A percentile compares a stretch with the other conserved stretches of the same genome.
Conservation (phyloP, 1,284 basidiomycete species). For the Cronartium quercuum region DNA sequence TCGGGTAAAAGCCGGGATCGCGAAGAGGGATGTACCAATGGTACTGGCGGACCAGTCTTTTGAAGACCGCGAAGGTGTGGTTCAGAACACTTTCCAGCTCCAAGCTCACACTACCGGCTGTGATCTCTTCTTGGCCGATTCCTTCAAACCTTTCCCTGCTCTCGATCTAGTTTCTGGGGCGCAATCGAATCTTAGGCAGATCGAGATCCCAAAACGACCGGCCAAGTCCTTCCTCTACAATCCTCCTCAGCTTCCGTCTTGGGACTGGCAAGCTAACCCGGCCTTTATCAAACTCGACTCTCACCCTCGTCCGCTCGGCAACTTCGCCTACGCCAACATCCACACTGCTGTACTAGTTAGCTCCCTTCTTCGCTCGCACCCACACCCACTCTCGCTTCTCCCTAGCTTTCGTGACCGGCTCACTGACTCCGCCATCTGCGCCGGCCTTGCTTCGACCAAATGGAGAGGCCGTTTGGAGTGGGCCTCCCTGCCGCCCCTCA, state of each 20-base stretch:
- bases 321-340: neutral
- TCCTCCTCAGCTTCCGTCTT: neutral
- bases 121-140: neutral
- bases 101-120: neutral
- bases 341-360: conserved; percentile 61
- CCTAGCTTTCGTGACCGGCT: conserved; percentile 48
- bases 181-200: neutral
- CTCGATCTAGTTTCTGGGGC: neutral
- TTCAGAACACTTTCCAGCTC: neutral
- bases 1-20: conserved; percentile 76
- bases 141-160: too few relatives aligned
- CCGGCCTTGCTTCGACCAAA: conserved; percentile 58
- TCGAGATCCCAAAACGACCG: neutral
- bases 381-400: conserved; percentile 46
- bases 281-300: neutral
- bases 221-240: neutral
- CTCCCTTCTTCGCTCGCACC: conserved; percentile 57
- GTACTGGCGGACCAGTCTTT: conserved; percentile 65
- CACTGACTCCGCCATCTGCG: conserved; percentile 54
- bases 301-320: neutral
- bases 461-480: conserved; percentile 85
- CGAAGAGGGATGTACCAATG: conserved; percentile 63
- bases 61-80: neutral
- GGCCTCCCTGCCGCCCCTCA: conserved; percentile 51
- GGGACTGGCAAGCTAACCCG: neutral